Evolutionary conservation across 1,284 basidiomycete species (phyloP).

Genomic region (Phylloboletellus chloephorus): DNA sequence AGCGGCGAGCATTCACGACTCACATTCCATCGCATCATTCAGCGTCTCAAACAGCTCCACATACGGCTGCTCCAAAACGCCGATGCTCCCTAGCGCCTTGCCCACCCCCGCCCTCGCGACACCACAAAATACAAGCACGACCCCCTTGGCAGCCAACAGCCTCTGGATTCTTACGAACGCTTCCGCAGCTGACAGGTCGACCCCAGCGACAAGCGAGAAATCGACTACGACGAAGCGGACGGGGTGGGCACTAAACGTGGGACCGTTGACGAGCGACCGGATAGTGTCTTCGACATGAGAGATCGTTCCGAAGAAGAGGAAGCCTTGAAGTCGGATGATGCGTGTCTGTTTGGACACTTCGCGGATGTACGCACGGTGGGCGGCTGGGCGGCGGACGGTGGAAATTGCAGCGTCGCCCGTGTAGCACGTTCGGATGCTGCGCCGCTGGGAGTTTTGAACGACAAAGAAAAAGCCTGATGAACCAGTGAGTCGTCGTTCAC

Average conservation of each 20-base stretch:
- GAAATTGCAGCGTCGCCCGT: constrained; percentile 81
- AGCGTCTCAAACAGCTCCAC: constrained; percentile 83
- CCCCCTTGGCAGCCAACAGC: constrained; percentile 68
- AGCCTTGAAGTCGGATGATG: constrained; percentile 86
- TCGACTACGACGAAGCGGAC: constrained; percentile 90
- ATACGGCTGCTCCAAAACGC: constrained; percentile 67
- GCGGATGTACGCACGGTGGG: constrained; percentile 85
- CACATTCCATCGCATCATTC: constrained; percentile 92
- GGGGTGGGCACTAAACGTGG: constrained; percentile 73
- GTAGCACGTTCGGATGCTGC: constrained; percentile 78
- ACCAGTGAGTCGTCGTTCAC: constrained; percentile 13
- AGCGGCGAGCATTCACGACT: constrained; percentile 29
- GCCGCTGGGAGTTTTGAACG: constrained; percentile 81
- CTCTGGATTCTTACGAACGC: constrained; percentile 91
- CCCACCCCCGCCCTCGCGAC: constrained; percentile 60
- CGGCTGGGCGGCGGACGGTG: constrained; percentile 84
- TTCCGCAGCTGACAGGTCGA: constrained; percentile 94
- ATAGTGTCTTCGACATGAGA: constrained; percentile 81
- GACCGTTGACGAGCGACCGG: constrained; percentile 66
- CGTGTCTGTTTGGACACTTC: constrained; percentile 91
- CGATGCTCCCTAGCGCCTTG: constrained; percentile 68
- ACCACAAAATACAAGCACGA: constrained; percentile 89
- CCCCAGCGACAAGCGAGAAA: constrained; percentile 78
- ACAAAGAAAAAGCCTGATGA: constrained; percentile 87
- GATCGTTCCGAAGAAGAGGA: constrained; percentile 97